Conservation (phyloP, 768 basidiomycete species). For the Kwoniella heveanensis region DNA sequence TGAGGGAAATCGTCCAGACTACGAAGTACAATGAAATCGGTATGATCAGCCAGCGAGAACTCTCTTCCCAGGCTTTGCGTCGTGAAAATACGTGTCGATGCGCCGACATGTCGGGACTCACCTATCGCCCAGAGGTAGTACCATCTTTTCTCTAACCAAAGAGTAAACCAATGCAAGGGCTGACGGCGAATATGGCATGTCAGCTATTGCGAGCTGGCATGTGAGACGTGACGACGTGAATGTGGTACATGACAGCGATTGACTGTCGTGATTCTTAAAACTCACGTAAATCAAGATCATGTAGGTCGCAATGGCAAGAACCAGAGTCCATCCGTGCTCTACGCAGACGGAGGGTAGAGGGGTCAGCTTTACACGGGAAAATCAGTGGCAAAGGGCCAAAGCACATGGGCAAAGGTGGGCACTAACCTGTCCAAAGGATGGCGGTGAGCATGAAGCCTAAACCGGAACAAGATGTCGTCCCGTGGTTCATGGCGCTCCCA, state of each 20-base stretch:
- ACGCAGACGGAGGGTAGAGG: not conserved
- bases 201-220: not conserved
- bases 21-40: not conserved
- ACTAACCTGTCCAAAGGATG: slow-evolving; percentile 49
- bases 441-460: slow-evolving; percentile 46
- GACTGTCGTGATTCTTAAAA: too few species aligned
- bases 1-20: slow-evolving; percentile 47
- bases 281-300: slow-evolving; percentile 56
- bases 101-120: slow-evolving; percentile 5
- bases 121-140: slow-evolving; percentile 42
- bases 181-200: slow-evolving; percentile 16
- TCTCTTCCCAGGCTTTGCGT: too few species aligned
- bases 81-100: too few species aligned
- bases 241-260: too few species aligned
- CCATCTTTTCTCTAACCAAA: slow-evolving; percentile 51
- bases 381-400: too few species aligned
- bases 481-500: slow-evolving; percentile 19
- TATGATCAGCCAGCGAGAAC: too few species aligned
- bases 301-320: slow-evolving; percentile 54
- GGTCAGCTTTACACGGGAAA: too few species aligned
- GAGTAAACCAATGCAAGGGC: slow-evolving; percentile 51
- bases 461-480: slow-evolving; percentile 43
- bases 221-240: too few species aligned
- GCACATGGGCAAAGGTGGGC: not conserved
- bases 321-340: slow-evolving; percentile 56